Evolutionary conservation across 371 early-diverging fungal genomes (phyloP).

Genomic region (Nematocida ausubeli): DNA sequence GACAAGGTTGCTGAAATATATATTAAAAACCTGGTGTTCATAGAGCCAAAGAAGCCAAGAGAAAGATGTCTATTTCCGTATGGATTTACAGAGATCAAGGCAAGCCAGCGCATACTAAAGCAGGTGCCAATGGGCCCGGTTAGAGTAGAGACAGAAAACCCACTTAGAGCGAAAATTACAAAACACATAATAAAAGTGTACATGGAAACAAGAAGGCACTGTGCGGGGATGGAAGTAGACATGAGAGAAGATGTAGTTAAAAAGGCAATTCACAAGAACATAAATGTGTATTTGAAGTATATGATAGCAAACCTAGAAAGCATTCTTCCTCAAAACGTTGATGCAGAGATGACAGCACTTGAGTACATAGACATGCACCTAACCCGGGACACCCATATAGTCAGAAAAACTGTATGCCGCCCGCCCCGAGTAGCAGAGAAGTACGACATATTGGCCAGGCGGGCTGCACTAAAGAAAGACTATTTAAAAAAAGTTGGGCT

Average conservation of each 20-base stretch:
- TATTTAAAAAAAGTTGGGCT: background rate
- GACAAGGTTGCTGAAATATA: too few relatives aligned
- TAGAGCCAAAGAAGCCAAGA: too few relatives aligned
- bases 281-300: background rate
- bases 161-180: too few relatives aligned
- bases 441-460: background rate
- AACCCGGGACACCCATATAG: background rate
- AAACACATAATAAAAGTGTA: too few relatives aligned
- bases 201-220: too few relatives aligned
- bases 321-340: background rate
- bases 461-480: background rate
- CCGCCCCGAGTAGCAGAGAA: background rate
- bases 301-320: background rate
- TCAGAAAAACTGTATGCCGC: background rate
- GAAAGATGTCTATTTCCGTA: too few relatives aligned
- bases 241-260: background rate
- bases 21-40: too few relatives aligned
- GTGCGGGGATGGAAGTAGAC: too few relatives aligned
- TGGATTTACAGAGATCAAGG: too few relatives aligned
- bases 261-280: background rate
- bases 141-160: too few relatives aligned
- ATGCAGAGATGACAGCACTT: background rate
- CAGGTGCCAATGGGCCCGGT: too few relatives aligned
- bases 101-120: too few relatives aligned
- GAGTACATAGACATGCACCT: background rate